A percentile compares a stretch with the other conserved stretches of the same genome.
Evolutionary conservation across 352 stramenopile species (phyloP).

Genomic region (Phytophthora capsici): DNA sequence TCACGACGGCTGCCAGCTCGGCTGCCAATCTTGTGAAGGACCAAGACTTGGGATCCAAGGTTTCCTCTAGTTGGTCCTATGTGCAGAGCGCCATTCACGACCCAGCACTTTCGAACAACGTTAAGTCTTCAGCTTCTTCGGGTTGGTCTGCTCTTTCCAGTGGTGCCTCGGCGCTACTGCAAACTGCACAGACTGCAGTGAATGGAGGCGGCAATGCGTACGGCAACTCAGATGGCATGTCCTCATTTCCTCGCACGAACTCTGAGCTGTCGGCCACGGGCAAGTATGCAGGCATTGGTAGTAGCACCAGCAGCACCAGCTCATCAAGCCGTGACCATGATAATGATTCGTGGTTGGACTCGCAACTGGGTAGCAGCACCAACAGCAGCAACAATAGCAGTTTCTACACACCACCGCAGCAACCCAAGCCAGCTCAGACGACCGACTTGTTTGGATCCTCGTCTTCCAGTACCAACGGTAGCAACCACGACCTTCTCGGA

Average conservation of each 20-base stretch:
- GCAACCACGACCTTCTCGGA: constrained; percentile 35
- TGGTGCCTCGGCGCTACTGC: constrained; percentile 65
- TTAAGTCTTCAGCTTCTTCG: constrained; percentile 82
- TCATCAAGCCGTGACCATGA: constrained; percentile 55
- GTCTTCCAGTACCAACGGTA: constrained; percentile 40
- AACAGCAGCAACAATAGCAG: constrained; percentile 20
- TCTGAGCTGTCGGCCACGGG: constrained; percentile 53
- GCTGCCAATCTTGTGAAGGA: constrained; percentile 80
- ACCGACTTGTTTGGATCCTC: constrained; percentile 57
- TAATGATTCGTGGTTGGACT: constrained; percentile 77
- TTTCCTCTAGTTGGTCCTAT: constrained; percentile 81
- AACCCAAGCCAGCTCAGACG: constrained; percentile 42
- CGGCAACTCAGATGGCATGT: constrained; percentile 25
- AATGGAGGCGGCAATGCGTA: constrained; percentile 35
- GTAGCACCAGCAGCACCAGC: constrained; percentile 30
- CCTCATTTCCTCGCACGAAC: constrained; percentile 67
- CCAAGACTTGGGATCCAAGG: constrained; percentile 76
- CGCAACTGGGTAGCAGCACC: constrained; percentile 47
- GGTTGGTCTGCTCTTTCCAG: constrained; percentile 79
- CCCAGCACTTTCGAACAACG: constrained; percentile 69
- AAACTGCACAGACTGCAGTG: constrained; percentile 69
- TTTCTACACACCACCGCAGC: constrained; percentile 25
- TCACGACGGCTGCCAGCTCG: constrained; percentile 67
- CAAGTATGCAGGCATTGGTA: constrained; percentile 75
- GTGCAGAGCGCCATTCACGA: constrained; percentile 79